Evolutionary conservation across 2,329 filamentous ascomycete species (phyloP), one percentile per base, ranked within the genome.

Genomic region (Aspergillus sp.): DNA sequence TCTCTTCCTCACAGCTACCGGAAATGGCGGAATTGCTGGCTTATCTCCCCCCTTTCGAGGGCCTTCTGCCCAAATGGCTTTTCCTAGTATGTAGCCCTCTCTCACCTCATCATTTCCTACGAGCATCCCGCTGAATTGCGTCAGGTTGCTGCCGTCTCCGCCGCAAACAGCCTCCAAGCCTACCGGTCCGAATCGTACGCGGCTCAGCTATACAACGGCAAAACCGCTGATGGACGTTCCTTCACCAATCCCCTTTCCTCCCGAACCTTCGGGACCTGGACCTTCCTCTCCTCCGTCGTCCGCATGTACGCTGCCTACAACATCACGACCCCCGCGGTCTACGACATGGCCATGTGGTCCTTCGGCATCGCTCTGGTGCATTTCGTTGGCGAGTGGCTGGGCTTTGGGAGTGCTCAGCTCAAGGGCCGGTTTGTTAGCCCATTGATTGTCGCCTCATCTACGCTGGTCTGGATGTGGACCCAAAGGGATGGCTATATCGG

Each of bases 211-310:
- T 99, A 97, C 66, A 71, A 64, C 46, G 62, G 55, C 58, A 85
- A 84, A 63, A 73, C 85, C 17, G 71, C 76, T 23, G 69, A 78
- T 60, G 84, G 84, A 47, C 62, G 69, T 29, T 73, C 76, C 54
- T 80, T 71, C 72, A 83, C 90, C 51, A 92, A 89, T 5, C 84
- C 88, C 4, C 83, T 96, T 25, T 87, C 86, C 10, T 86, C 86
- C 21, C 86, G 90, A 58, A 85, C 90, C 17, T 96, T 96, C 70
- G 91, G 88, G 49, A 94, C 89, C 25, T 97, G 91, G 87, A 95
- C 92, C 0, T 81, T 93, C 53, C 78, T 96, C 53, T 87, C 88
- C 5, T 83, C 85, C 53, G 76, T 96, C 47, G 81, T 96, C 42
- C 84, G 92, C 48, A 76, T 91, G 60, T 95, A 95, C 67, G 89